Conservation (phyloP, 164 flowering plant genomes). For the Brasenia schreberi region DNA sequence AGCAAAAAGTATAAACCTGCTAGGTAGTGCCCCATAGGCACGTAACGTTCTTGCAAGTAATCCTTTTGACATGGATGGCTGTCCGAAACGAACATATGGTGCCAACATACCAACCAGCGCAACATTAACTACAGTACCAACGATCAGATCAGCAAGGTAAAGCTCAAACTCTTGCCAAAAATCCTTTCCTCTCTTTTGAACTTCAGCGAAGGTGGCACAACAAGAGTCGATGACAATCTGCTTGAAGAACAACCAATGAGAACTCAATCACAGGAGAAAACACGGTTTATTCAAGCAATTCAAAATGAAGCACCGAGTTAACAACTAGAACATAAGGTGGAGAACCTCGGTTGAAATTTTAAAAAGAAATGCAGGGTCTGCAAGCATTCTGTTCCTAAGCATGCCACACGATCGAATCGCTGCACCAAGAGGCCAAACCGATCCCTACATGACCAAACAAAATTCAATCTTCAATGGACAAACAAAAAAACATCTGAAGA, state of each 20-base stretch:
- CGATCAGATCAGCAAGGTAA: slow-evolving; percentile 75
- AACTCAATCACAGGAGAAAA: neutral
- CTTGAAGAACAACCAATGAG: neutral
- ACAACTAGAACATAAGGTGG: no score
- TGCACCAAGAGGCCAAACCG: slow-evolving; percentile 53
- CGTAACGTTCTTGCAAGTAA: slow-evolving; percentile 43
- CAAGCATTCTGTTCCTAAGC: slow-evolving; percentile 85
- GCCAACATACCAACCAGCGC: slow-evolving; percentile 92
- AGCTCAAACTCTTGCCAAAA: slow-evolving; percentile 97
- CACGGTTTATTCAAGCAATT: no score
- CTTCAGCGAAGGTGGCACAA: slow-evolving; percentile 96
- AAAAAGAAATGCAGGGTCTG: slow-evolving; percentile 84
- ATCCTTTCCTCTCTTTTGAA: slow-evolving; percentile 90
- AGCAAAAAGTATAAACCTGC: slow-evolving; percentile 38
- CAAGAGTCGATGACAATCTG: slow-evolving; percentile 82
- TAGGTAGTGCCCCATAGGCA: slow-evolving; percentile 66
- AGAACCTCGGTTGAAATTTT: slow-evolving; percentile 84
- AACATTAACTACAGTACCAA: slow-evolving; percentile 67
- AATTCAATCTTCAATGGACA: neutral
- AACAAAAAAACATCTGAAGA: neutral
- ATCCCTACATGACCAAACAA: slow-evolving; percentile 26
- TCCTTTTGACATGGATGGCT: slow-evolving; percentile 48
- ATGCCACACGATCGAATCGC: slow-evolving; percentile 42
- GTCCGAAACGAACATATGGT: slow-evolving; percentile 81
- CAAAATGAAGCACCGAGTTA: no score